Evolutionary conservation across 208 protist genomes (phyloP).

Genomic region (Angomonas ambiguus): DNA sequence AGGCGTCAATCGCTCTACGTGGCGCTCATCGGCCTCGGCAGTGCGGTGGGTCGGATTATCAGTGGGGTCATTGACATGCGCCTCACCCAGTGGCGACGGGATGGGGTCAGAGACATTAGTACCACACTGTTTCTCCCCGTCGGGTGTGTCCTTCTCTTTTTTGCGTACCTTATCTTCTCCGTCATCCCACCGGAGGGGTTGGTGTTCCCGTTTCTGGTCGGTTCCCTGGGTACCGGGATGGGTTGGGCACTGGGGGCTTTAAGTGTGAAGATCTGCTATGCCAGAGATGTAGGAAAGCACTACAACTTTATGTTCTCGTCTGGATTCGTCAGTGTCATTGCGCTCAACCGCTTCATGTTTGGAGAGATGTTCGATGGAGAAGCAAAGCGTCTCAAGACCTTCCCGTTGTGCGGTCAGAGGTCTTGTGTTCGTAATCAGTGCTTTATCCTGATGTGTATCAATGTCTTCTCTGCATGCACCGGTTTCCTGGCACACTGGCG

Average conservation of each 20-base stretch:
- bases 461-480: constrained; percentile 30
- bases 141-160: constrained; percentile 22
- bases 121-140: constrained; percentile 54
- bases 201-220: constrained; percentile 60
- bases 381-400: constrained; percentile 19
- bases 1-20: constrained; percentile 46
- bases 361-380: constrained; percentile 69
- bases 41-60: constrained; percentile 55
- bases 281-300: constrained; percentile 72
- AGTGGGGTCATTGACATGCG: constrained; percentile 56
- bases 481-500: constrained; percentile 42
- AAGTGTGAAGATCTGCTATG: constrained; percentile 58
- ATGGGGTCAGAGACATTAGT: constrained; percentile 25
- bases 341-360: constrained; percentile 77
- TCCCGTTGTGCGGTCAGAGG: constrained; percentile 37
- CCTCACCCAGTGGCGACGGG: constrained; percentile 24
- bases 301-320: constrained; percentile 80
- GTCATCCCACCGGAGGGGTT: constrained; percentile 40
- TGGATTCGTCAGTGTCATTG: constrained; percentile 60
- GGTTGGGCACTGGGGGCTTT: constrained; percentile 57
- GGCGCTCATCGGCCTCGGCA: constrained; percentile 62
- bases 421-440: constrained; percentile 59
- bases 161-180: constrained; percentile 56
- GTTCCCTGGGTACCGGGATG: constrained; percentile 54
- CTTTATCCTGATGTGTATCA: constrained; percentile 71